Base-by-base conservation (phyloP, 2,329 filamentous ascomycete genomes). In the Aspergillus persii region DNA sequence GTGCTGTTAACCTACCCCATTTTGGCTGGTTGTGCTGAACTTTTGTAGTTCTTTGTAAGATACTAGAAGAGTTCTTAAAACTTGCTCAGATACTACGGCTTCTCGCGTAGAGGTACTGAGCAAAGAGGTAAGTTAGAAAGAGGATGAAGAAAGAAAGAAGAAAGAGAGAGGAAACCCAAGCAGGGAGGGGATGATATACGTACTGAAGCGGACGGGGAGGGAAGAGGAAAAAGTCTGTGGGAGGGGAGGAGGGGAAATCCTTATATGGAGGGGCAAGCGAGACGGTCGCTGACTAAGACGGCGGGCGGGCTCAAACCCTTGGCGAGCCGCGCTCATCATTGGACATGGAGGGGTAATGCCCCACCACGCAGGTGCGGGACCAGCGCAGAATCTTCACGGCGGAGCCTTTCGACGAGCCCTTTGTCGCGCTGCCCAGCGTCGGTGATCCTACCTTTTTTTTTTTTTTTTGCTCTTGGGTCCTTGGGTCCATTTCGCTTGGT, bases 1-100 rank as follows among this genome's bases (percentile, higher is more conserved):
- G 8, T 7, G 9, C 5, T 9, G n/a, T 8, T 8, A 47, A 81
- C 84, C 77, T 80, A 87, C 84, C 84, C 85, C 85, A 87, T 87
- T 77, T 63, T 85, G 80, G 76, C 75, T 80, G 81, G 78, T 77
- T 61, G 50, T 50, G 64, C 66, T 69, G 73, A 78, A 75, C 67
- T 74, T 72, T 77, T 77, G 76, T 77, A 79, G 76, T 75, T 79
- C 76, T 77, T 78, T 76, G 75, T 67, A 78, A 79, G 75, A 76
- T 71, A 77, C 76, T 76, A 76, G 76, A 77, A 61, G 78, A 74
- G 73, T 66, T 70, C 74, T 74, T 58, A 59, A 55, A 65, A 69
- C 69, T 75, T 79, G 77, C 78, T 79, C 78, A 81, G 79, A 76
- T 75, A 79, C 78, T 78, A 81, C 79, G 77, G 79, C 79, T 69